Evolutionary conservation across 1,284 basidiomycete genomes (phyloP), one percentile per base, ranked within the genome.

Genomic region (Irpex sp.): DNA sequence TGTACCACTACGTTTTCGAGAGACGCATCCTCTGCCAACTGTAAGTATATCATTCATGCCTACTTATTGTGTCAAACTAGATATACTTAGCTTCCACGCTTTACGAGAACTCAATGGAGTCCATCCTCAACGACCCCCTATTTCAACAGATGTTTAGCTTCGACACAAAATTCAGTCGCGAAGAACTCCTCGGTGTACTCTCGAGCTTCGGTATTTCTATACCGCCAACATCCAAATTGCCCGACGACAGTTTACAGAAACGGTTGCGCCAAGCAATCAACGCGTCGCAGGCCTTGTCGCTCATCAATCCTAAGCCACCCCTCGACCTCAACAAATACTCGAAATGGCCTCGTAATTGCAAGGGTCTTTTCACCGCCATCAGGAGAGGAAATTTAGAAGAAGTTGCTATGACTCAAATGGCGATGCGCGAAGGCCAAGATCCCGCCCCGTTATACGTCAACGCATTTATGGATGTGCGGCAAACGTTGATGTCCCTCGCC

Each of bases 401-500:
- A 58, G 58, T 59, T 2, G n/a, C 21, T 31, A 36, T 53, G 50
- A 62, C 54, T 43, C 46, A 46, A 31, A 33, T 36, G 1, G 57
- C 58, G 17, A 36, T 19, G 33, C 57, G 35, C 31, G 15, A 21
- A 60, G 63, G 46, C 33, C 37, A 46, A 21, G 54, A 35, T 31
- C 46, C 8, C 53, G 54, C 1, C 21, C 60, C 59, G 6, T 58
- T 70, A 0, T 68, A 70, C 61, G 68, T 70, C 43, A 72, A 76
- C 47, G 74, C 75, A 0, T 77, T 79, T 61, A 71, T 67, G 62
- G 75, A 79, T 63, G 67, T 78, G 51, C 71, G 78, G 13, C 73
- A 77, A 65, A 75, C 72, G 37, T 36, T 77, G 13, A 68, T 76
- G 66, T 66, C 63, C 9, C 58, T 79, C n/a, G 74, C 70, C 8